Percentiles rank a stretch among this genome's conserved stretches.
These are phyloP conservation scores for Plectosphaerella cucumerina DNA, from an alignment of 2,329 filamentous ascomycete species.

Conservation along the genomic window DNA sequence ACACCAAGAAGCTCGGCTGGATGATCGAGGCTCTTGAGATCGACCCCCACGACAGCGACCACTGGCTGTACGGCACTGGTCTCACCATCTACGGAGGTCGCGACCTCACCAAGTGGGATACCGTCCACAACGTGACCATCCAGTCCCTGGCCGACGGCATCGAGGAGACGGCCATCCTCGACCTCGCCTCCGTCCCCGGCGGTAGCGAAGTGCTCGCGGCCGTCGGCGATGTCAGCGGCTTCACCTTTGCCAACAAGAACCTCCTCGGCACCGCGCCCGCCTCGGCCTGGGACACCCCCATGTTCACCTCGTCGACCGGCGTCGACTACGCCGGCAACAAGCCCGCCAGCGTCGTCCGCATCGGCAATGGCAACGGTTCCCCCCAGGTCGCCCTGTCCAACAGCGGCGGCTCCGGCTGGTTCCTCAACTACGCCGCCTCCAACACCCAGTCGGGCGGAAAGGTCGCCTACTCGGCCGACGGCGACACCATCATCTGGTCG, in stretches of 20 bases:
- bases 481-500: slow-evolving; percentile 45
- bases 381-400: slow-evolving; percentile 43
- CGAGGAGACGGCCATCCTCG: slow-evolving; percentile 48
- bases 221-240: slow-evolving; percentile 48
- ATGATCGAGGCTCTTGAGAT: slow-evolving; percentile 58
- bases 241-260: slow-evolving; percentile 35
- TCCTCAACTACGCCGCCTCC: slow-evolving; percentile 39
- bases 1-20: slow-evolving; percentile 52
- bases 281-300: slow-evolving; percentile 41
- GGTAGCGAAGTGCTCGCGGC: slow-evolving; percentile 48
- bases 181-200: slow-evolving; percentile 42
- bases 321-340: slow-evolving; percentile 47
- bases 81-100: slow-evolving; percentile 49
- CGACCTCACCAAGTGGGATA: slow-evolving; percentile 53
- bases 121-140: slow-evolving; percentile 41
- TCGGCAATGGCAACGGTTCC: slow-evolving; percentile 39
- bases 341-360: slow-evolving; percentile 41
- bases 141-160: slow-evolving; percentile 49
- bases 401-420: slow-evolving; percentile 49
- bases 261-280: slow-evolving; percentile 37
- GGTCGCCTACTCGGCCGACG: slow-evolving; percentile 47
- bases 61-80: slow-evolving; percentile 59
- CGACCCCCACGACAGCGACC: slow-evolving; percentile 53
- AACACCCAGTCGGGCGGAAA: slow-evolving; percentile 37
- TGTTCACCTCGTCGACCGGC: slow-evolving; percentile 38